phyloP scores from a whole-genome alignment of 75 land plant genomes.

The Larix kaempferi region DNA sequence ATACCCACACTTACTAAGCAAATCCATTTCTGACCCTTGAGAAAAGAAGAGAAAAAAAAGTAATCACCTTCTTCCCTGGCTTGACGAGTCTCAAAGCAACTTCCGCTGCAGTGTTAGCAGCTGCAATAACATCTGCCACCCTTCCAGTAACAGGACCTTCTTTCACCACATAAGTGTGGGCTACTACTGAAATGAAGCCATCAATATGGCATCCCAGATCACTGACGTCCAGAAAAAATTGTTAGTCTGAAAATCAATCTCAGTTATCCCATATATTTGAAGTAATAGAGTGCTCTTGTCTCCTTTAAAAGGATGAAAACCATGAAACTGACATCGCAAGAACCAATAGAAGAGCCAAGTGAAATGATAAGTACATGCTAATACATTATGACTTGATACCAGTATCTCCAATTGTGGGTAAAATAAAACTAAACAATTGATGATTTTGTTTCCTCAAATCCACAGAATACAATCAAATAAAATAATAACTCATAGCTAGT shows the following conservation, averaged over 20 bases:
- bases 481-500: not conserved
- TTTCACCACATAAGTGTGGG: conserved; percentile 86
- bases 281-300: not conserved
- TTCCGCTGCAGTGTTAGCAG: conserved; percentile 95
- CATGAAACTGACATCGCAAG: not conserved
- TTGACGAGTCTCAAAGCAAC: conserved; percentile 93
- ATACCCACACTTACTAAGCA: not conserved
- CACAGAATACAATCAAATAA: not conserved
- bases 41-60: too few species aligned
- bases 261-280: not conserved
- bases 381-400: not conserved
- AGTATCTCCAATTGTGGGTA: not conserved
- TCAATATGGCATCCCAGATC: conserved; percentile 98
- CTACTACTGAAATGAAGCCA: conserved; percentile 97
- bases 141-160: conserved; percentile 90
- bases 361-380: not conserved
- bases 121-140: conserved; percentile 93
- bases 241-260: not conserved
- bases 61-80: conserved; percentile 89
- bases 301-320: not conserved
- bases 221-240: conserved; percentile 31
- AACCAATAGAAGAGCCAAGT: not conserved
- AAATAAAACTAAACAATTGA: not conserved
- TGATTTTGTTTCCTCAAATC: not conserved
- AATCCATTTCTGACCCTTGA: too few species aligned